These are phyloP conservation scores for Platanthera guangdongensis DNA, from an alignment of 106 monocot species.

Conservation along the genomic window DNA sequence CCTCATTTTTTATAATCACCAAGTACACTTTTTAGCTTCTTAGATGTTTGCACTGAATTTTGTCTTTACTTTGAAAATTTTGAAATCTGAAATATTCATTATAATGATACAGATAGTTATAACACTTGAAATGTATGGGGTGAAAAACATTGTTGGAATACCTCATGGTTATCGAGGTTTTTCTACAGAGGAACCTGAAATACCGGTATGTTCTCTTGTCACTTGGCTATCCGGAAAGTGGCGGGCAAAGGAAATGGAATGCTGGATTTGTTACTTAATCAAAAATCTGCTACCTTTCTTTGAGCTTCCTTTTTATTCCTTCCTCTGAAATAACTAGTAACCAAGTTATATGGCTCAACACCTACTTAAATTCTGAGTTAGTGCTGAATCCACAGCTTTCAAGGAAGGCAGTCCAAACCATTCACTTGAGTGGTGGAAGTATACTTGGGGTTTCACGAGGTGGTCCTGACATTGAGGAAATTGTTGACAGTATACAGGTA, in stretches of 20 bases:
- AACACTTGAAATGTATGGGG: slow-evolving; percentile 8
- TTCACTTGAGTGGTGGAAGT: slow-evolving; percentile 58
- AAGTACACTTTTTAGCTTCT: no score
- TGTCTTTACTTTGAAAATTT: not conserved
- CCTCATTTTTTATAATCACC: no score
- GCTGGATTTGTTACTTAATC: not conserved
- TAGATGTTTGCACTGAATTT: no score
- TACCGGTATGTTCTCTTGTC: not conserved
- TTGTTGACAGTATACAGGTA: slow-evolving; percentile 65
- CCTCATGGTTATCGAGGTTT: slow-evolving; percentile 7
- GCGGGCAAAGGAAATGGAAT: slow-evolving; percentile 3
- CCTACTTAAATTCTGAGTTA: not conserved
- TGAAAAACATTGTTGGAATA: slow-evolving; percentile 7
- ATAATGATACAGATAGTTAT: slow-evolving; percentile 5
- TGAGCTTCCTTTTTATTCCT: not conserved
- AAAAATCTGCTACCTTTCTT: not conserved
- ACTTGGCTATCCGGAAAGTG: no score
- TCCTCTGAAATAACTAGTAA: not conserved
- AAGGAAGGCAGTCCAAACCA: slow-evolving; percentile 17
- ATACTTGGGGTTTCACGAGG: slow-evolving; percentile 62
- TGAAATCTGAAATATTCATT: not conserved
- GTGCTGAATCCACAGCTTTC: slow-evolving; percentile 4
- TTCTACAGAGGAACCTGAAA: slow-evolving; percentile 6
- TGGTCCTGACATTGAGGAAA: slow-evolving; percentile 25
- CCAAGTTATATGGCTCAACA: not conserved